Evolutionary conservation across 2,329 filamentous ascomycete genomes (phyloP), one percentile per base, ranked within the genome.

Genomic region (Calonectria leucothoes): DNA sequence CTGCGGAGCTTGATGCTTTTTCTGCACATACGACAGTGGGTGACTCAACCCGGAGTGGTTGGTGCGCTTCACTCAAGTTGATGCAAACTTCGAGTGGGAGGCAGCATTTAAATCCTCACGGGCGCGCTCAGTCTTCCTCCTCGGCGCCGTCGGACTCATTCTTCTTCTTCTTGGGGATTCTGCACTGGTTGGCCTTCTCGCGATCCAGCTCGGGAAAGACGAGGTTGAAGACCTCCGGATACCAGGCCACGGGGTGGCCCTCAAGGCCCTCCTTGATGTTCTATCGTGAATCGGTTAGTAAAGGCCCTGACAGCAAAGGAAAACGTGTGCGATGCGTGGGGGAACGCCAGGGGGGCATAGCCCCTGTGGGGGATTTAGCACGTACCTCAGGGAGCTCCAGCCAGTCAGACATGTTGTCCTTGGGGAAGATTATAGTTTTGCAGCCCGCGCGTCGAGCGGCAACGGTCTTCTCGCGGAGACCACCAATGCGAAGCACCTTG

Each of bases 181-280:
- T 93, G 92, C 95, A 97, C 76, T 89, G 90, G 84, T 94, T 97
- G 74, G 94, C 95, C 74, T 91, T 86, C 51, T 93, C 89, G 74
- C 87, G 89, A 85, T 98, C 94, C 23, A 98, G 85, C 76, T 94
- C 88, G 45, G 94, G 92, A 88, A 99, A 99, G 78, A 98, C 92
- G 74, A 98, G 89, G 75, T 96, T 91, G 83, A 98, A 98, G 65
- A 99, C 95, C 78, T 99, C 95, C 8, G 90, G 90, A 87, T 98
- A 99, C 97, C 97, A 99, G 81, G 91, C 93, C 23, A 96, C 96
- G 0, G 97, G 94, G 78, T 93, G 94, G 81, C 97, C 97, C 85
- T 98, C 93, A 75, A 99, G 94, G 78, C 95, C 96, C 82, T 98
- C 91, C 87, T 98, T 99, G 88, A 99, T 99, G 83, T 98, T 98